Base-by-base conservation (phyloP, 441 rosid species). In the Isatis lusitanica region DNA sequence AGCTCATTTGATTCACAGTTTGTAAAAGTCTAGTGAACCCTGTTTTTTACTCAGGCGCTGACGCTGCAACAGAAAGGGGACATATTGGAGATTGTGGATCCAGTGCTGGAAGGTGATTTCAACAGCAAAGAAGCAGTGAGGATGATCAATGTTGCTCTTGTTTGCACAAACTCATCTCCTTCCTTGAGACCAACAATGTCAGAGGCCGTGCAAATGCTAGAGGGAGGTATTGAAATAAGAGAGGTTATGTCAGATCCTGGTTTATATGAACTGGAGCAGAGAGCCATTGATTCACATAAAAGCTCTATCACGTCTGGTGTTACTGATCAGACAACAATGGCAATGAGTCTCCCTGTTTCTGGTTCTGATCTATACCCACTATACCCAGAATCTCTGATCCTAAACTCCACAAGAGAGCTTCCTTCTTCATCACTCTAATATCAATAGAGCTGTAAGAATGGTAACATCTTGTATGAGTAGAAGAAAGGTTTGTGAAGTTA, bases 131-230 rank as follows among this genome's bases (percentile, higher is more conserved):
- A 55, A 55, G 60, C 39, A 7, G 21, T 30, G 18, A 55, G 60
- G 39, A 55, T 55, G 39, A 55, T 55, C 60, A 55, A 55, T 30
- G 60, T 55, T 55, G 18, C 38, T 7, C 15, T 53, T 8, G 18
- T 53, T 53, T 53, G 60, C 60, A 55, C 60, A 55, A 30, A 55
- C 18, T 55, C 60, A 30, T 55, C 60, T 55, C 12, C 60, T 55
- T 55, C 60, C 6, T 30, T 30, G 30, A 55, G 60, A 35, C 60
- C 60, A 3, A 15, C 60, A 55, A 55, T 55, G 39, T 55, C 60
- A 30, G 60, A 55, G 60, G 60, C 12, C 12, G 60, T 55, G 39
- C 39, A 55, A 43, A 43, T 43, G 48, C 48, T 43, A 15, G 48
- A n/a, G 48, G 48, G 48, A 43, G 48, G 1, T 15, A 43, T 6